Base-by-base conservation (phyloP, 2,329 filamentous ascomycete species). In the Penicillium digitatum region DNA sequence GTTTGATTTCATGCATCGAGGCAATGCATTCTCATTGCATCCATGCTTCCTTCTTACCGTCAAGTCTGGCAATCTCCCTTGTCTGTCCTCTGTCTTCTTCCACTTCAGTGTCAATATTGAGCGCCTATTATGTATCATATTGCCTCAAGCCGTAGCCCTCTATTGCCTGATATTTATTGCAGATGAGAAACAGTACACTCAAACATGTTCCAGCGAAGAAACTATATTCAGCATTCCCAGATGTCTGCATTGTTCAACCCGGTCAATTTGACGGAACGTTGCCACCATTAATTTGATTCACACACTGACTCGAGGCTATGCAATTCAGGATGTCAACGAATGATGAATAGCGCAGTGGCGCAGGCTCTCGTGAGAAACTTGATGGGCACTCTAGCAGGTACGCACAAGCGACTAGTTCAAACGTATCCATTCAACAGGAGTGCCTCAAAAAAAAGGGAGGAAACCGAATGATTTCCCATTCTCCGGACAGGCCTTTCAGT, bases 91-190 rank as follows among this genome's bases (percentile, higher is more conserved):
- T 29, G 27, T 37, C n/a, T 27, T 54, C 12, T 44, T 43, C 37
- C 5, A 14, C 48, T 46, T 27, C 31, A 38, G 5, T 32, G 35
- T 52, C 29, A 40, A 48, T 40, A 39, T 26, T 47, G 34, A 48
- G 20, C 26, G 27, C 9, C 12, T 45, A 39, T 37, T 45, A 39
- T 45, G 47, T 45, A 51, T 26, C 39, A 55, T 51, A 50, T 34
- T 34, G 6, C 20, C 18, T 32, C 32, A 6, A 10, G 39, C 9
- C 2, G 8, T 32, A 26, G 9, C 27, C 37, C 24, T 20, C n/a
- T 34, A 40, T 11, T 54, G 18, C 37, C 26, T 48, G 32, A 49
- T 48, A 29, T 10, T 18, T 49, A 53, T 42, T 49, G 11, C 18
- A 31, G 14, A 52, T 46, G 14, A 27, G n/a, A 37, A 20, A 6